Base-by-base conservation (phyloP, 192 early-diverging fungal species). In the Spizellomyces punctatus region DNA sequence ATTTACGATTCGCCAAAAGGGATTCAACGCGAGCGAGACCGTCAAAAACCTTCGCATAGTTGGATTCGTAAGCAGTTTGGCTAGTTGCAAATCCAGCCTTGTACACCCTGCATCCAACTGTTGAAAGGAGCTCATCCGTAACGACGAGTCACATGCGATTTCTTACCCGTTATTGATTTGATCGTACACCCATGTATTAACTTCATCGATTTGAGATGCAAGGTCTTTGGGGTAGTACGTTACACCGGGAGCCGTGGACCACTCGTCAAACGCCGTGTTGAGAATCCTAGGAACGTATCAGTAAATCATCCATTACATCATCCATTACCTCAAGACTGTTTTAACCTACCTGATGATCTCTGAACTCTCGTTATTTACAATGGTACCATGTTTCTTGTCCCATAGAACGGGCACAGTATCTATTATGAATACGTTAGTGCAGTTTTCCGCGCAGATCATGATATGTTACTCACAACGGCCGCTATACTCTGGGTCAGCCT, bases 391-490 rank as follows among this genome's bases (percentile, higher is more conserved):
- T 80, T 96, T 94, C 85, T 92, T 98, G 81, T 99, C 97, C 96
- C 95, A 98, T 22, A 99, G 88, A 49, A 98, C 89, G 19, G 97
- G 97, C 4, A 99, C 97, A 3, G 97, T 99, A 77, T 91, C 67
- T 69, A 92, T 21, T 90, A 86, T 22, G 76, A 78, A 67, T 4
- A 70, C 56, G 21, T 66, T 6, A 71, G 42, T 36, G 17, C 12
- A 69, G 6, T 41, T 36, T 9, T n/a, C 21, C 27, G 27, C 27
- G 10, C 16, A 19, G 52, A 3, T 17, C 36, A 65, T 65, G 44
- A 42, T 14, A 79, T 5, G 55, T 19, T 7, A 63, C 45, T 58
- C 43, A 49, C 47, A 80, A 64, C 72, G 80, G n/a, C 82, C 89
- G 7, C 48, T 17, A 67, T 94, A 95, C 61, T 92, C 81, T 14